These are phyloP conservation scores for Aspergillus carlsbadensis DNA, from an alignment of 495 filamentous ascomycete genomes.

Conservation along the genomic window DNA sequence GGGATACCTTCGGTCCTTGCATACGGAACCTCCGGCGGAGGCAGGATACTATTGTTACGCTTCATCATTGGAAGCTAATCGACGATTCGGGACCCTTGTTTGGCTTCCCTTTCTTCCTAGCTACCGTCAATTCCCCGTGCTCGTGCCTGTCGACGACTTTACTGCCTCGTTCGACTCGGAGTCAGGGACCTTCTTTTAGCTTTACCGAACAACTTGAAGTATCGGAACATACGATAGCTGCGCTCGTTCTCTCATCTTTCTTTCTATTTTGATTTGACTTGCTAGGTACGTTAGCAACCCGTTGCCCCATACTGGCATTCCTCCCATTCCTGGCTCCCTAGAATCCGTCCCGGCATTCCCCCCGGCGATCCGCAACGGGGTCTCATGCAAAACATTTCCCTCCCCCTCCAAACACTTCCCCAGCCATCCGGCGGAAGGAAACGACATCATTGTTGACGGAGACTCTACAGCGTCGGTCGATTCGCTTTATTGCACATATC, in stretches of 20 bases:
- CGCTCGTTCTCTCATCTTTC: slow-evolving; percentile 11
- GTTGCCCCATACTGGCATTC: slow-evolving; percentile 37
- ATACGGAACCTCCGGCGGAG: slow-evolving; percentile 13
- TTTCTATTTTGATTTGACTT: slow-evolving; percentile 4
- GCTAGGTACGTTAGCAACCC: slow-evolving; percentile 24
- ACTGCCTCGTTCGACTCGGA: slow-evolving; percentile 17
- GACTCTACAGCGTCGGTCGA: slow-evolving; percentile 4
- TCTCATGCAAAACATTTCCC: slow-evolving; percentile 20
- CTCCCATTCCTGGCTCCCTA: slow-evolving; percentile 26
- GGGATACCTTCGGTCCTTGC: slow-evolving; percentile 33
- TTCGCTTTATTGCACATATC: background rate
- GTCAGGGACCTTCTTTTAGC: slow-evolving; percentile 15
- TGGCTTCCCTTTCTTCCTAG: slow-evolving; percentile 9
- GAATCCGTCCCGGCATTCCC: slow-evolving; percentile 29
- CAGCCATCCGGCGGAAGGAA: slow-evolving; percentile 19
- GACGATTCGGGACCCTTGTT: slow-evolving; percentile 8
- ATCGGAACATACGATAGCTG: slow-evolving; percentile 4
- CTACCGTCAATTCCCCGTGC: slow-evolving; percentile 15
- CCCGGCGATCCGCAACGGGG: slow-evolving; percentile 19
- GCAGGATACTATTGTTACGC: slow-evolving; percentile 14
- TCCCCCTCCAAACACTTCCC: slow-evolving; percentile 18
- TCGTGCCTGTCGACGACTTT: slow-evolving; percentile 19
- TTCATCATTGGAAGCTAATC: background rate
- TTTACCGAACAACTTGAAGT: background rate
- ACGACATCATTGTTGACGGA: slow-evolving; percentile 11